phyloP scores from a whole-genome alignment of 257 asterid species.

The Phtheirospermum japonicum region DNA sequence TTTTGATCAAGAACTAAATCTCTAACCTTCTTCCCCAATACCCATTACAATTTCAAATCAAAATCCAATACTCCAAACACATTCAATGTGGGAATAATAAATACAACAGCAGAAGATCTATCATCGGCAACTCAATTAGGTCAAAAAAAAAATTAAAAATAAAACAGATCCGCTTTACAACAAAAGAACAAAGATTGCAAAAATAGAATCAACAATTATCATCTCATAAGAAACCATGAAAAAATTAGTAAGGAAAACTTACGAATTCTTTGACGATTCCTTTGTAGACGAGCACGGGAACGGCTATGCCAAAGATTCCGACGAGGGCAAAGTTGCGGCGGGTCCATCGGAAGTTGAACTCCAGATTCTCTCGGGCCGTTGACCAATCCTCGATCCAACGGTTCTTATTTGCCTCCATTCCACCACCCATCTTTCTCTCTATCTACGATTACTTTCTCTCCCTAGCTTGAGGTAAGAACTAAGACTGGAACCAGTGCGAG shows the following conservation, averaged over 20 bases:
- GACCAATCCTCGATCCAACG: constrained; percentile 89
- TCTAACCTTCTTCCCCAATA: constrained; percentile 16
- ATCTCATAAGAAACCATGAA: not conserved
- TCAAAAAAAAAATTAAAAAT: no score
- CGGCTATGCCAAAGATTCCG: constrained; percentile 82
- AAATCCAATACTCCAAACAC: not conserved
- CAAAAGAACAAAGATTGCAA: not conserved
- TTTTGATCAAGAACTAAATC: not conserved
- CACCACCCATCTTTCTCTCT: constrained; percentile 73
- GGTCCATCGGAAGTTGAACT: constrained; percentile 82
- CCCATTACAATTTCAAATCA: not conserved
- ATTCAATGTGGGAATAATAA: not conserved
- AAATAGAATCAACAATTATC: not conserved
- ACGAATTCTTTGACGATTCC: constrained; percentile 90
- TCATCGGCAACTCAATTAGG: constrained; percentile 20
- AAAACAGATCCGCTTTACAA: not conserved
- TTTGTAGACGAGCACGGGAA: constrained; percentile 74
- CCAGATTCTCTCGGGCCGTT: constrained; percentile 78
- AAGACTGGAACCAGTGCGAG: not conserved
- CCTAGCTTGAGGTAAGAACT: not conserved
- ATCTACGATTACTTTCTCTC: constrained; percentile 19
- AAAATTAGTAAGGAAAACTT: constrained; percentile 5
- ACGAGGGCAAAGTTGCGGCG: constrained; percentile 85
- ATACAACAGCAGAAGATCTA: not conserved
- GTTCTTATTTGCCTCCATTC: constrained; percentile 84